phyloP scores from a whole-genome alignment of 306 rosid genomes.

The Pterocarpus macrocarpus region DNA sequence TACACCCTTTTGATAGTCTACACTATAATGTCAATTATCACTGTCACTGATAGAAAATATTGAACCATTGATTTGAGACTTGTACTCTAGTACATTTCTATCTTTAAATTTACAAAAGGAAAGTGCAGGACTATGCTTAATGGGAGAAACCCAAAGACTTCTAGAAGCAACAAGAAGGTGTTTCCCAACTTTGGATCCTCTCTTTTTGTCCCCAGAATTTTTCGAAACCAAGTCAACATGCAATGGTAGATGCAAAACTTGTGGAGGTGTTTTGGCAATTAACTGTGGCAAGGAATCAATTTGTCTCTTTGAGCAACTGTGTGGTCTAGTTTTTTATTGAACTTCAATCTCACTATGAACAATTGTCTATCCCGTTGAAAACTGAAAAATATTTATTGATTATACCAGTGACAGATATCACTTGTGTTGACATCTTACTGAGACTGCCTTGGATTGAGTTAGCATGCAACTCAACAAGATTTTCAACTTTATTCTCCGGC shows the following conservation, averaged over 20 bases:
- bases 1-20: constrained; percentile 21
- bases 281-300: constrained; percentile 41
- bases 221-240: constrained; percentile 41
- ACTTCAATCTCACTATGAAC: constrained; percentile 48
- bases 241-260: constrained; percentile 14
- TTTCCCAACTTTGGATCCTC: constrained; percentile 59
- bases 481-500: constrained; percentile 49
- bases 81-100: constrained; percentile 45
- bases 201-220: constrained; percentile 30
- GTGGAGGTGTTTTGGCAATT: constrained; percentile 52
- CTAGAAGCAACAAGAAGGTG: constrained; percentile 66
- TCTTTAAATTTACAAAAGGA: constrained; percentile 52
- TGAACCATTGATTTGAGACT: constrained; percentile 49
- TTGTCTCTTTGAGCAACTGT: constrained; percentile 38
- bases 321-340: constrained; percentile 40
- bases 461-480: constrained; percentile 40
- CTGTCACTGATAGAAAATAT: constrained; percentile 64
- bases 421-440: constrained; percentile 67
- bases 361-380: constrained; percentile 46
- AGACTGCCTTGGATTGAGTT: constrained; percentile 49
- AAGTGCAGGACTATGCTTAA: constrained; percentile 52
- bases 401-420: constrained; percentile 69
- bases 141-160: constrained; percentile 61
- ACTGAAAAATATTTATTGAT: constrained; percentile 64
- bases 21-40: constrained; percentile 53